Percentiles rank a stretch among this genome's conserved stretches.
Evolutionary conservation across 1,139 yeast genomes (phyloP).

Genomic region (Nakaseomyces sp.): DNA sequence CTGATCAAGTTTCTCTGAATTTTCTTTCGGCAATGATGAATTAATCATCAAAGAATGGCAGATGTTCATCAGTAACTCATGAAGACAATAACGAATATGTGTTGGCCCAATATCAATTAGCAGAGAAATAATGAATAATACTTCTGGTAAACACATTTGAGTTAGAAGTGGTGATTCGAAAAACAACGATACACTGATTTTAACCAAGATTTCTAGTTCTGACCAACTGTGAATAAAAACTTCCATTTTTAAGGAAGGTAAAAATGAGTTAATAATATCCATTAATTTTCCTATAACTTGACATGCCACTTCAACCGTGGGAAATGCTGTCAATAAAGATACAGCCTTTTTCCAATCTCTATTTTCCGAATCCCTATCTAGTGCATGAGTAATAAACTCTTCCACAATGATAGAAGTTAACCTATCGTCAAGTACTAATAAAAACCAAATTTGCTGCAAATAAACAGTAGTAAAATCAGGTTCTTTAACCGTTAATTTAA

Average conservation of each 20-base stretch:
- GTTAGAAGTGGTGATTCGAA: constrained; percentile 64
- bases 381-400: constrained; percentile 64
- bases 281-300: constrained; percentile 49
- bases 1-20: constrained; percentile 39
- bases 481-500: constrained; percentile 45
- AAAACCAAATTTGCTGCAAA: constrained; percentile 63
- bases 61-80: constrained; percentile 57
- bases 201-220: constrained; percentile 62
- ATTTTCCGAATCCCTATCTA: constrained; percentile 69
- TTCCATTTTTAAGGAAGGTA: constrained; percentile 37
- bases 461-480: constrained; percentile 38
- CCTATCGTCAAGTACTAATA: constrained; percentile 52
- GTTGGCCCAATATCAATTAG: constrained; percentile 67
- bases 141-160: constrained; percentile 62
- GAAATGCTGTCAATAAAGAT: constrained; percentile 53
- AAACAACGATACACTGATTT: constrained; percentile 56
- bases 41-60: constrained; percentile 64
- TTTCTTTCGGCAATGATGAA: constrained; percentile 40
- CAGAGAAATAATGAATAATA: constrained; percentile 57
- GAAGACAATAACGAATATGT: constrained; percentile 57
- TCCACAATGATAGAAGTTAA: constrained; percentile 53
- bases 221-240: constrained; percentile 58
- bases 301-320: constrained; percentile 67
- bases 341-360: constrained; percentile 57
- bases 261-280: constrained; percentile 40